phyloP scores from a whole-genome alignment of 495 filamentous ascomycete genomes.

The Xylaria grammica region DNA sequence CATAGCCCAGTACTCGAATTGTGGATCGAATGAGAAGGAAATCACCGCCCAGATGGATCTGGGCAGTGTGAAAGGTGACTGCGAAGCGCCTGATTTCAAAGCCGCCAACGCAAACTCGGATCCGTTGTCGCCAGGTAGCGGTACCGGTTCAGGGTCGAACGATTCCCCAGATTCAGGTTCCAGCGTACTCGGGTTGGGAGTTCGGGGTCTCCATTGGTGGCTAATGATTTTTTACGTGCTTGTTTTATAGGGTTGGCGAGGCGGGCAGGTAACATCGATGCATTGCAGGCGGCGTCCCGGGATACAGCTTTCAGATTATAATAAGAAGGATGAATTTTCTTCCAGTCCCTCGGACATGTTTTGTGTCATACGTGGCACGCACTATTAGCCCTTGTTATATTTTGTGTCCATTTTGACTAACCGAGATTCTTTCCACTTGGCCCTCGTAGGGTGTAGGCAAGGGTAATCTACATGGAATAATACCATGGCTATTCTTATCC shows the following conservation, averaged over 20 bases:
- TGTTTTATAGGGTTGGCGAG: background rate
- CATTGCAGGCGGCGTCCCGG: conserved; percentile 10
- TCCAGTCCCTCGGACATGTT: too few species aligned
- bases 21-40: conserved; percentile 43
- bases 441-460: too few species aligned
- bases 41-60: conserved; percentile 31
- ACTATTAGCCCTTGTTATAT: too few species aligned
- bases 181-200: background rate
- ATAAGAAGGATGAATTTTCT: too few species aligned
- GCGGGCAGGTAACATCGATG: background rate
- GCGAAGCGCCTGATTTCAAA: conserved; percentile 24
- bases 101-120: conserved; percentile 12
- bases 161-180: conserved; percentile 5
- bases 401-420: too few species aligned
- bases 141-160: conserved; percentile 1
- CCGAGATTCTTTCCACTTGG: too few species aligned
- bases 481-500: too few species aligned
- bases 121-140: background rate
- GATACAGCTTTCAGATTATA: too few species aligned
- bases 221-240: background rate
- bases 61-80: conserved; percentile 29
- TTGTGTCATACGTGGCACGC: too few species aligned
- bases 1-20: conserved; percentile 52
- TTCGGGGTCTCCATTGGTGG: background rate
- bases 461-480: too few species aligned